Evolutionary conservation across 2,329 filamentous ascomycete species (phyloP).

Genomic region (Alternaria sp.): DNA sequence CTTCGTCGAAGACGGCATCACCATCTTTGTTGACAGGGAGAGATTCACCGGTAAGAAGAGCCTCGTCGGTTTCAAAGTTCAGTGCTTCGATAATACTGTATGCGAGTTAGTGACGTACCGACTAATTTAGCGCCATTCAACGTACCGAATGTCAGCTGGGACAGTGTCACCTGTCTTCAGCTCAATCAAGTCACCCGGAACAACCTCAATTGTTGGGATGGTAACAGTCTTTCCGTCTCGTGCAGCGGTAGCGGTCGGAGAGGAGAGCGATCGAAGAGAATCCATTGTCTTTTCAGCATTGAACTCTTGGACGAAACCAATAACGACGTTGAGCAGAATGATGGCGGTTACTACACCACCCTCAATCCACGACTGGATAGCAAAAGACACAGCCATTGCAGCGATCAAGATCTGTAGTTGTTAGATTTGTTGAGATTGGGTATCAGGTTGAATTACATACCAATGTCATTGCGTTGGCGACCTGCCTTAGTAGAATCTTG

Average conservation of each 20-base stretch:
- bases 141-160: slow-evolving; percentile 69
- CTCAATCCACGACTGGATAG: slow-evolving; percentile 57
- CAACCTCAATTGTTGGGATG: slow-evolving; percentile 66
- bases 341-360: slow-evolving; percentile 58
- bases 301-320: slow-evolving; percentile 59
- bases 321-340: slow-evolving; percentile 55
- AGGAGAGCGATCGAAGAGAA: slow-evolving; percentile 55
- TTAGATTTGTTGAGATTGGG: not conserved
- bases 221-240: slow-evolving; percentile 63
- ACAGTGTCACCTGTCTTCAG: slow-evolving; percentile 72
- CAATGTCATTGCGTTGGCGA: slow-evolving; percentile 82
- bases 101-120: not conserved
- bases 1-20: slow-evolving; percentile 60
- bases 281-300: slow-evolving; percentile 60
- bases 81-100: slow-evolving; percentile 64
- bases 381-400: slow-evolving; percentile 58
- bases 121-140: slow-evolving; percentile 2
- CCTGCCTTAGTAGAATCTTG: slow-evolving; percentile 77
- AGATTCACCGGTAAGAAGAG: slow-evolving; percentile 75
- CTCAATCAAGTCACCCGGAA: slow-evolving; percentile 72
- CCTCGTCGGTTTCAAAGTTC: slow-evolving; percentile 79
- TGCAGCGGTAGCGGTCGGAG: slow-evolving; percentile 57
- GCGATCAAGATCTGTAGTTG: slow-evolving; percentile 52
- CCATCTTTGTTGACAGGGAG: slow-evolving; percentile 71
- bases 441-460: slow-evolving; percentile 49